Base-by-base conservation (phyloP, 2,329 filamentous ascomycete genomes). In the Calonectria ilicicola region DNA sequence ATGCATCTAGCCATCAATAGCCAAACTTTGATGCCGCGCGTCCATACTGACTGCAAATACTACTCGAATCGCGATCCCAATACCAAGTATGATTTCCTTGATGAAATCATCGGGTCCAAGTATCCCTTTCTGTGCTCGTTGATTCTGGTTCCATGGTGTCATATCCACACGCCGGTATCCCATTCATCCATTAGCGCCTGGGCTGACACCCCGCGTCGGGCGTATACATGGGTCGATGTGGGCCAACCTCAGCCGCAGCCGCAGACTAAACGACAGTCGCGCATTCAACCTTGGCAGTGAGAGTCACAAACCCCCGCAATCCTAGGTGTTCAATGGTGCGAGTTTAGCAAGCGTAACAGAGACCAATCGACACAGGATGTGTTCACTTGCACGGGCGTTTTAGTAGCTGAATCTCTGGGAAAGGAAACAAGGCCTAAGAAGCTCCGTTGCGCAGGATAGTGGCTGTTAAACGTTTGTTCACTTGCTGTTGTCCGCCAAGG, bases 211-310 rank as follows among this genome's bases (percentile, higher is more conserved):
- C 63, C 44, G 23, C 53, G n/a, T 51, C 29, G 40, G 23, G 23
- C 35, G 56, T 47, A 49, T 60, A 17, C 53, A 60, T 40, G 35
- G 17, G 65, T 29, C 51, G 12, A 46, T 38, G 65, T 67, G 51
- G 65, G 53, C 29, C 63, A 49, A 49, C 15, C 49, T 72, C 68
- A 75, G 73, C 74, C 73, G 72, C 74, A 76, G 21, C 68, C 69
- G 74, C 23, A 66, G 38, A 26, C 51, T 23, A 21, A 38, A 29
- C 49, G 38, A 58, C 44, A 42, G 47, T 42, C n/a, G 26, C 49
- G 21, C 47, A 35, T 60, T 60, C 53, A 40, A 60, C 35, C 53
- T 40, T 26, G n/a, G 53, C 14, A 15, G 40, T 19, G 53, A 19
- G 14, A 60, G 53, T 23, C 21, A 47, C n/a, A 23, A 47, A 23